A percentile compares a stretch with the other conserved stretches of the same genome.
phyloP scores from a whole-genome alignment of 768 basidiomycete genomes.

The Lanmaoa pseudosensibilis region DNA sequence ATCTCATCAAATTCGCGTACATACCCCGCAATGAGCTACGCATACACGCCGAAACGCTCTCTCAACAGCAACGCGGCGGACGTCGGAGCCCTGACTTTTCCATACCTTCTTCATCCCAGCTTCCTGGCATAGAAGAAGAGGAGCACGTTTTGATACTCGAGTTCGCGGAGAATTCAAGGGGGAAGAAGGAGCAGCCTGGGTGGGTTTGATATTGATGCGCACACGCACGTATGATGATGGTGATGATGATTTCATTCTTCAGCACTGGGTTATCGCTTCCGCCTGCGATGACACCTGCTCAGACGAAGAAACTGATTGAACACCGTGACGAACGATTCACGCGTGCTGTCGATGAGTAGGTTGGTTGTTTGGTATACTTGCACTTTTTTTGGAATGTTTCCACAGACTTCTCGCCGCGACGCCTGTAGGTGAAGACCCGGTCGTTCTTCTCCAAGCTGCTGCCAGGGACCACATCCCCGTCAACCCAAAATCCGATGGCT shows the following conservation, averaged over 20 bases:
- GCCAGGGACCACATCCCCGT: slow-evolving; percentile 72
- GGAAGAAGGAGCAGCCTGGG: slow-evolving; percentile 33
- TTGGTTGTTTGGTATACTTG: not conserved
- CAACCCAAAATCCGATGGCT: slow-evolving; percentile 41
- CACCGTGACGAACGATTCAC: slow-evolving; percentile 65
- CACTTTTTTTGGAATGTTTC: not conserved
- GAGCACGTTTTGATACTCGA: slow-evolving; percentile 53
- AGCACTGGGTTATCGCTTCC: slow-evolving; percentile 24
- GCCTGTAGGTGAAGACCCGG: slow-evolving; percentile 55
- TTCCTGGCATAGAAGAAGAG: slow-evolving; percentile 31
- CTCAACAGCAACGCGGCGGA: slow-evolving; percentile 24
- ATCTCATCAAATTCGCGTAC: slow-evolving; percentile 80
- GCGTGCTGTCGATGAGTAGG: slow-evolving; percentile 69
- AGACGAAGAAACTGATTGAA: slow-evolving; percentile 69
- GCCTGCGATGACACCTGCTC: slow-evolving; percentile 50
- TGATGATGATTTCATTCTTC: slow-evolving; percentile 1
- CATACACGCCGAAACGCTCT: slow-evolving; percentile 44
- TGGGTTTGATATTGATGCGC: slow-evolving; percentile 4
- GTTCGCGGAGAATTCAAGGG: slow-evolving; percentile 48
- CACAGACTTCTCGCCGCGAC: slow-evolving; percentile 60
- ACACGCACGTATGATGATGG: too few relatives aligned
- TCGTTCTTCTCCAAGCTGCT: slow-evolving; percentile 61
- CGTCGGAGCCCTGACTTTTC: slow-evolving; percentile 45
- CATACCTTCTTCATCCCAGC: slow-evolving; percentile 29
- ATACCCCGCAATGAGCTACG: slow-evolving; percentile 63